These are phyloP conservation scores for Fusarium fujikuroi DNA, from an alignment of 2,329 filamentous ascomycete species.

Conservation along the genomic window DNA sequence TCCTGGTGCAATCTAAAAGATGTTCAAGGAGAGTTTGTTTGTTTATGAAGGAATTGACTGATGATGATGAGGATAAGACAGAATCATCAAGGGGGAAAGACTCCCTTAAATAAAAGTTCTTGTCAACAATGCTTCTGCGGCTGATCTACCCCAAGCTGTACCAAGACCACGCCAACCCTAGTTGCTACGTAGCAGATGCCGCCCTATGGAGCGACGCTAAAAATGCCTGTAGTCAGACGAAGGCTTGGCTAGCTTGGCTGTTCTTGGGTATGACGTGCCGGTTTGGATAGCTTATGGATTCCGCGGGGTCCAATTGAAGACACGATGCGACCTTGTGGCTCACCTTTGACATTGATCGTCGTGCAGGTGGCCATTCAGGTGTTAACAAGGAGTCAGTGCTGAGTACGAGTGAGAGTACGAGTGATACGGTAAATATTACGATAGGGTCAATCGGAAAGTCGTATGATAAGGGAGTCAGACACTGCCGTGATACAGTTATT, in stretches of 20 bases:
- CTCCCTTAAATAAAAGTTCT: constrained; percentile 35
- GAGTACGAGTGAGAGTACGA: background rate
- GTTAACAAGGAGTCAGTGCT: constrained; percentile 2
- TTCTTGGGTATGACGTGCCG: constrained; percentile 36
- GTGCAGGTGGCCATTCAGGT: constrained; percentile 10
- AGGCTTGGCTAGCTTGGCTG: constrained; percentile 27
- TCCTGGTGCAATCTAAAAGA: constrained; percentile 39
- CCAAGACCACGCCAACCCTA: constrained; percentile 14
- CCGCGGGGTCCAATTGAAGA: constrained; percentile 18
- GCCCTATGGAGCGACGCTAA: constrained; percentile 34
- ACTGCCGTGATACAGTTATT: background rate
- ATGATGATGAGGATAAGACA: constrained; percentile 2
- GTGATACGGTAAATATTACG: constrained; percentile 3
- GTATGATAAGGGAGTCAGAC: background rate
- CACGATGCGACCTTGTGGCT: constrained; percentile 24
- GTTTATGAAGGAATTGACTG: constrained; percentile 14
- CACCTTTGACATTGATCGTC: constrained; percentile 15
- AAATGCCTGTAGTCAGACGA: constrained; percentile 31
- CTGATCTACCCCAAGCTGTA: constrained; percentile 18
- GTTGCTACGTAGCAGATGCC: constrained; percentile 27
- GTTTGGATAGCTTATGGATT: constrained; percentile 17
- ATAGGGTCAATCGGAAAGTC: background rate
- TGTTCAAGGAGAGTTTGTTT: constrained; percentile 38
- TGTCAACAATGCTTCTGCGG: constrained; percentile 1
- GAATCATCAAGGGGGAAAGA: constrained; percentile 8